Base-by-base conservation (phyloP, 441 rosid genomes). In the Erodium chrysanthum region DNA sequence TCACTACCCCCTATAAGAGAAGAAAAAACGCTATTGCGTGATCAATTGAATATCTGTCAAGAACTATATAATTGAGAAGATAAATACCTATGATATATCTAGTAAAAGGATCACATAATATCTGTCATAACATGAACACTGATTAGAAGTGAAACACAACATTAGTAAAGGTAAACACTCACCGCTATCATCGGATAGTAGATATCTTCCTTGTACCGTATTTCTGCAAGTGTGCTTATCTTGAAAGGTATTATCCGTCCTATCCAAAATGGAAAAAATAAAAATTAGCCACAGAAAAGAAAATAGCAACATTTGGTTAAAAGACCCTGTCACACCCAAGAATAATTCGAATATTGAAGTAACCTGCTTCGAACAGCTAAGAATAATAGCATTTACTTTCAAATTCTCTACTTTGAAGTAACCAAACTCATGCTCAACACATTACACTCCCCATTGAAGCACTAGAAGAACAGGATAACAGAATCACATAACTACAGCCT, bases 141-240 rank as follows among this genome's bases (percentile, higher is more conserved):
- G 15, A 59, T 59, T 59, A 22, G 7, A 59, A 59, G 25, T 18
- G 61, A 56, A 18, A 50, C 25, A 14, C 60, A 31, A 64, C 23
- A 52, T 37, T 3, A 27, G 18, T 27, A 23, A 65, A 40, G 23
- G 65, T 59, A 61, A 71, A 17, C 7, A 31, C 83, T 74, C 63
- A 88, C 97, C 97, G 31, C 78, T 86, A 70, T 93, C 93, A 78
- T 91, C 98, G 3, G 97, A 89, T 21, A 89, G 78, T 66, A 91
- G 61, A 29, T 81, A 87, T 79, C 96, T 93, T 71, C 97, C 98
- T 76, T 88, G 96, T n/a, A 89, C 83, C 15, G 98, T 93, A 73
- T 77, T 88, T 78, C 86, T 89, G 70, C 98, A 89, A 60, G 71
- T 75, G 9, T 60, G 79, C 18, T 67, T 77, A 35, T 83, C 88